Percentiles rank a stretch among this genome's conserved stretches.
Evolutionary conservation across 495 filamentous ascomycete species (phyloP).

Genomic region (Cairneyella variabilis): DNA sequence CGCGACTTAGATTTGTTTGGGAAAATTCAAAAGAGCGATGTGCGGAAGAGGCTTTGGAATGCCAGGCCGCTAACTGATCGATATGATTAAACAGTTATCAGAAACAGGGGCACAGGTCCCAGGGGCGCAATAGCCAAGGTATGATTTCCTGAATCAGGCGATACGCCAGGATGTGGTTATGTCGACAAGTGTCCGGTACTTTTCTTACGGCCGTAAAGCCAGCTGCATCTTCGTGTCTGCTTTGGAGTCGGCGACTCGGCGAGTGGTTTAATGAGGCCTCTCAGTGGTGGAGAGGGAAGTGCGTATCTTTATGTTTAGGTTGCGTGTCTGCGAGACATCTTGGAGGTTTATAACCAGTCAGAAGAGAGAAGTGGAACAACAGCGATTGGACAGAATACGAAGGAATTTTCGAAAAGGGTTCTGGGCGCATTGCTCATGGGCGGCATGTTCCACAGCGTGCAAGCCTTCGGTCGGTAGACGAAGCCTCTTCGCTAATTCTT

Average conservation of each 20-base stretch:
- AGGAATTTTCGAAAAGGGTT: neutral
- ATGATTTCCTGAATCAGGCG: neutral
- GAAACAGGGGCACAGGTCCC: neutral
- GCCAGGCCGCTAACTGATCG: neutral
- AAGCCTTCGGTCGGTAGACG: too few species aligned
- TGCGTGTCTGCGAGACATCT: neutral
- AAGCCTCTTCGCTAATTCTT: too few species aligned
- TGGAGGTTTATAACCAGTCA: neutral
- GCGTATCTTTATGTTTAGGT: neutral
- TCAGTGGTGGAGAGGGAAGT: neutral
- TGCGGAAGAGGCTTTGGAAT: too few species aligned
- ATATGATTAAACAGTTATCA: too few species aligned
- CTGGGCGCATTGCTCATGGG: too few species aligned
- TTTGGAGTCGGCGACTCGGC: neutral
- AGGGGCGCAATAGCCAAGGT: neutral
- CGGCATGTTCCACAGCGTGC: too few species aligned
- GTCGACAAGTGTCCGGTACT: neutral
- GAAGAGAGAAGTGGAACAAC: neutral
- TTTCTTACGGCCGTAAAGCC: conserved; percentile 9
- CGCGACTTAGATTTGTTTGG: neutral
- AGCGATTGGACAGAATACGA: conserved; percentile 3
- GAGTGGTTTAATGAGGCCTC: neutral
- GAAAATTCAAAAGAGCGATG: too few species aligned
- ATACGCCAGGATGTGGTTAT: neutral
- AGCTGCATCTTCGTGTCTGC: neutral